Base-by-base conservation (phyloP, 805 yeast genomes). In the Kazachstania africana region DNA sequence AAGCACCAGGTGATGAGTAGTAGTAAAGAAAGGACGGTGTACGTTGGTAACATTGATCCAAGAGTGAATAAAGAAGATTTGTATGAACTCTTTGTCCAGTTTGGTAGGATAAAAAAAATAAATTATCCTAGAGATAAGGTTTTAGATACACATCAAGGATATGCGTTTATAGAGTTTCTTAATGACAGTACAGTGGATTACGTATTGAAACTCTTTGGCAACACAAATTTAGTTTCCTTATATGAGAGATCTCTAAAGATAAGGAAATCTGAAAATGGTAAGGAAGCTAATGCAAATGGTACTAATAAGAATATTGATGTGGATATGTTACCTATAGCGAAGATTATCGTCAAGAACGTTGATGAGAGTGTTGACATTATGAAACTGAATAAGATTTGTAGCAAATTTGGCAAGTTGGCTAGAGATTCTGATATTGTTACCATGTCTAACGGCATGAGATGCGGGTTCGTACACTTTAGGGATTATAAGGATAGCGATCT, bases 41-140 rank as follows among this genome's bases (percentile, higher is more conserved):
- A 82, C 49, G 67, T 85, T 12, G 95, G 96, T 1, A 83, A 85
- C 42, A 57, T 91, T 4, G 95, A 82, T 42, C 73, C 77, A 1
- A 68, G 70, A 29, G 94, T 75, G 4, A 73, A 75, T 1, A 94
- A 82, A 44, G 57, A 65, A 2, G 47, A 87, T 13, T 54, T 91
- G 18, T 82, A 77, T 47, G 98, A 91, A 53, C 65, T 91, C 14
- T 75, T 85, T 52, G 53, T 81, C 5, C 97, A 91, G 53, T 76
- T 83, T 26, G 85, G 88, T 0, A 94, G 95, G 0, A 68, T 88
- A 3, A 62, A 61, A 24, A 63, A 70, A 19, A 66, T 91, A 4
- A 68, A 77, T 37, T 62, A 91, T 40, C 96, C 96, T 5, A 76
- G 73, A 46, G 95, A 85, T 48, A 67, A 83, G 38, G 63, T 85